A percentile compares a stretch with the other conserved stretches of the same genome.
Evolutionary conservation across 495 filamentous ascomycete genomes (phyloP).

Genomic region (Aspergillus panamensis): DNA sequence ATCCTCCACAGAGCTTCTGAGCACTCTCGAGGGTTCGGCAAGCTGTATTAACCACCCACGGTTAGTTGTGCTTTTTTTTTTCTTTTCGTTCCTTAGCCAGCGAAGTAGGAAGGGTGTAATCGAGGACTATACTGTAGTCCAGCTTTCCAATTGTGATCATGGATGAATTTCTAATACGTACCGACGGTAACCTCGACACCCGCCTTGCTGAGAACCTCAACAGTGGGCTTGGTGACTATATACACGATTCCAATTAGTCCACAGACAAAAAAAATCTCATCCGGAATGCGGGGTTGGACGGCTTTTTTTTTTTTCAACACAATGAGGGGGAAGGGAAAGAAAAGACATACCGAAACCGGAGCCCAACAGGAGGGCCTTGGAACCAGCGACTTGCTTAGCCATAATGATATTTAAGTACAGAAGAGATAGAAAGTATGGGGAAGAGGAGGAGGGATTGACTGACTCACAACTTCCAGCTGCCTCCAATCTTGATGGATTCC

Average conservation of each 20-base stretch:
- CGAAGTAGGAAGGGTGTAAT: not conserved
- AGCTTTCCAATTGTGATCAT: slow-evolving; percentile 5
- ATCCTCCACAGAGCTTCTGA: slow-evolving; percentile 65
- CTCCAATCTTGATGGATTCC: not conserved
- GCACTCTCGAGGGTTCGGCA: slow-evolving; percentile 81
- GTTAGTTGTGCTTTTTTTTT: not conserved
- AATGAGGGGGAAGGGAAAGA: not conserved
- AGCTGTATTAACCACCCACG: slow-evolving; percentile 45
- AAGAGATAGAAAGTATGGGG: slow-evolving; percentile 15
- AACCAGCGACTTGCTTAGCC: slow-evolving; percentile 40
- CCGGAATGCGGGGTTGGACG: slow-evolving; percentile 31
- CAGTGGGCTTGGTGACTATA: slow-evolving; percentile 68
- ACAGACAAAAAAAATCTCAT: slow-evolving; percentile 8
- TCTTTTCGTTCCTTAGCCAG: not conserved
- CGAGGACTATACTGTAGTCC: not conserved
- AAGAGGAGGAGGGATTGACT: slow-evolving; percentile 10
- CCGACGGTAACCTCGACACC: slow-evolving; percentile 80
- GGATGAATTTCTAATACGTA: slow-evolving; percentile 38
- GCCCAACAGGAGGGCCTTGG: slow-evolving; percentile 68
- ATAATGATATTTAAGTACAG: slow-evolving; percentile 28
- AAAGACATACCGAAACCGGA: slow-evolving; percentile 60
- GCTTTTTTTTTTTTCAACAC: not conserved
- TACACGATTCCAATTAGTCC: slow-evolving; percentile 11
- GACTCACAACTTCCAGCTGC: not conserved
- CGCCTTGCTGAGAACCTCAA: slow-evolving; percentile 70